Conservation (phyloP, 2,329 filamentous ascomycete species). For the Cadophora gregata region DNA sequence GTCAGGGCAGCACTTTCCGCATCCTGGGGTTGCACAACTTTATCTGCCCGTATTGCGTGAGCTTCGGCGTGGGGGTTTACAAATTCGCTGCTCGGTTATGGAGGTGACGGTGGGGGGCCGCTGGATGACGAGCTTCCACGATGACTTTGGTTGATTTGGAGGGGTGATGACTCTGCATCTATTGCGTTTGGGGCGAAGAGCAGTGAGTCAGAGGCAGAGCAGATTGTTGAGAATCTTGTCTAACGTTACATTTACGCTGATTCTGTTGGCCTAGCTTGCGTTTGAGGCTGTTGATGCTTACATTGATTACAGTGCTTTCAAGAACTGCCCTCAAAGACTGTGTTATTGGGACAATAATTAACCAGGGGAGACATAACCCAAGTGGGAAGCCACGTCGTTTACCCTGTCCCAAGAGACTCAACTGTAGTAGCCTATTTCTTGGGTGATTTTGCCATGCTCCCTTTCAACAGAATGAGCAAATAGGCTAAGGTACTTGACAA, state of each 20-base stretch:
- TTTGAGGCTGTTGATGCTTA: background rate
- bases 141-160: background rate
- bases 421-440: background rate
- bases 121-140: slow-evolving; percentile 7
- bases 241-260: background rate
- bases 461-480: background rate
- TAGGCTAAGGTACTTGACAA: background rate
- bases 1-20: slow-evolving; percentile 2
- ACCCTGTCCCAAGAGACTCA: background rate
- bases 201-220: background rate
- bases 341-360: background rate
- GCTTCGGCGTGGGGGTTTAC: slow-evolving; percentile 8
- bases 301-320: background rate
- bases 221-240: background rate
- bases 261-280: background rate
- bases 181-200: background rate
- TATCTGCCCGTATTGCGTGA: background rate
- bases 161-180: background rate
- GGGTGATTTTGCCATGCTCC: background rate
- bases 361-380: background rate
- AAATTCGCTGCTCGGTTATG: background rate
- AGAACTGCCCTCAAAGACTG: too few relatives aligned
- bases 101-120: slow-evolving; percentile 1
- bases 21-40: background rate
- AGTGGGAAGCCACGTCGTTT: background rate